Percentiles rank a stretch among this genome's conserved stretches.
Conservation (phyloP, 75 land plant species). For the Cupressus sempervirens region DNA sequence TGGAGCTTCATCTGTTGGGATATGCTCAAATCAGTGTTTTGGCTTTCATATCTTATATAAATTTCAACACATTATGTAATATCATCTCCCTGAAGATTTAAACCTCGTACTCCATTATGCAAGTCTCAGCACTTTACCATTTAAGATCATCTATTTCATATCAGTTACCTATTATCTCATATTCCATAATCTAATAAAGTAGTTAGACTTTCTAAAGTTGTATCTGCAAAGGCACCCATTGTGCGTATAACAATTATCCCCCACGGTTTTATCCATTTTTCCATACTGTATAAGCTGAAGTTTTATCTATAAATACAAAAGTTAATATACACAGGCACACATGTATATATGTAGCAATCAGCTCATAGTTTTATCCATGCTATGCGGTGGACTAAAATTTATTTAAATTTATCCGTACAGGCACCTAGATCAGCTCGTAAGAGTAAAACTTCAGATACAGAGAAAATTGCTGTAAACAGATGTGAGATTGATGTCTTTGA, state of each 20-base stretch:
- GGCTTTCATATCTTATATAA: no score
- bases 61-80: no score
- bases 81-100: no score
- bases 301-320: not conserved
- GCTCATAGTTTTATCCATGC: not conserved
- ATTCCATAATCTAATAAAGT: not conserved
- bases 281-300: not conserved
- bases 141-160: no score
- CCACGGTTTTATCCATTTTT: not conserved
- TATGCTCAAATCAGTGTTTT: no score
- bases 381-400: not conserved
- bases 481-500: conserved; percentile 4
- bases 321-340: not conserved
- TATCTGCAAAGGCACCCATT: not conserved
- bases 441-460: not conserved
- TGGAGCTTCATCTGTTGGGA: no score
- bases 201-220: not conserved
- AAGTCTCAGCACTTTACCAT: no score
- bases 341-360: no score
- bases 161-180: not conserved
- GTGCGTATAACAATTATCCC: not conserved
- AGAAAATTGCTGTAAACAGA: not conserved
- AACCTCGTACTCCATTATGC: no score
- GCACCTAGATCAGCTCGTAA: not conserved
- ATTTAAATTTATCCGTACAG: not conserved